phyloP scores from a whole-genome alignment of 441 rosid species.

The Adansonia gregorii region DNA sequence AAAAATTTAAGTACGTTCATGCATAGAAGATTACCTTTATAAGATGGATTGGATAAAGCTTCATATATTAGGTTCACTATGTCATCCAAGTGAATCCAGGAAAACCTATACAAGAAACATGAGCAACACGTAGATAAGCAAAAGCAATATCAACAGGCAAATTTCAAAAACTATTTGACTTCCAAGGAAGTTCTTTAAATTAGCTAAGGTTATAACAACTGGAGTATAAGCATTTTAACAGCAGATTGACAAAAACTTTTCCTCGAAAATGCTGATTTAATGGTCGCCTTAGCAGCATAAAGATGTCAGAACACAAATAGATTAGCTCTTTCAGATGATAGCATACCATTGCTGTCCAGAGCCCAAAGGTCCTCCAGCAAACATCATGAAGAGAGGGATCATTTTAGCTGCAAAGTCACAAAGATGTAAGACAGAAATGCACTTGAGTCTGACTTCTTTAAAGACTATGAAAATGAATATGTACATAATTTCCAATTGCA shows the following conservation, averaged over 20 bases:
- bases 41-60: conserved; percentile 80
- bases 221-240: neutral
- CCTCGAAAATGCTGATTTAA: neutral
- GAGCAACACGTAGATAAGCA: neutral
- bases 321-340: neutral
- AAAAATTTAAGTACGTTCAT: neutral
- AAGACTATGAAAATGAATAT: neutral
- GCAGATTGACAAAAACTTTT: neutral
- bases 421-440: conserved; percentile 14
- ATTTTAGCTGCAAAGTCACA: conserved; percentile 57
- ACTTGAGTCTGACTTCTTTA: neutral
- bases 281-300: neutral
- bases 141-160: conserved; percentile 8
- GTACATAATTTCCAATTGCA: neutral
- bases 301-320: neutral
- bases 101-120: conserved; percentile 63
- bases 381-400: conserved; percentile 22
- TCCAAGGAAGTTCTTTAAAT: neutral
- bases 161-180: neutral
- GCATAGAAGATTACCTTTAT: conserved; percentile 56
- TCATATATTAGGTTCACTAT: conserved; percentile 81
- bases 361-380: conserved; percentile 16
- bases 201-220: neutral
- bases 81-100: conserved; percentile 98
- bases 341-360: conserved; percentile 25